A percentile compares a stretch with the other conserved stretches of the same genome.
phyloP scores from a whole-genome alignment of 805 yeast genomes.

The Schizosaccharomyces octosporus region DNA sequence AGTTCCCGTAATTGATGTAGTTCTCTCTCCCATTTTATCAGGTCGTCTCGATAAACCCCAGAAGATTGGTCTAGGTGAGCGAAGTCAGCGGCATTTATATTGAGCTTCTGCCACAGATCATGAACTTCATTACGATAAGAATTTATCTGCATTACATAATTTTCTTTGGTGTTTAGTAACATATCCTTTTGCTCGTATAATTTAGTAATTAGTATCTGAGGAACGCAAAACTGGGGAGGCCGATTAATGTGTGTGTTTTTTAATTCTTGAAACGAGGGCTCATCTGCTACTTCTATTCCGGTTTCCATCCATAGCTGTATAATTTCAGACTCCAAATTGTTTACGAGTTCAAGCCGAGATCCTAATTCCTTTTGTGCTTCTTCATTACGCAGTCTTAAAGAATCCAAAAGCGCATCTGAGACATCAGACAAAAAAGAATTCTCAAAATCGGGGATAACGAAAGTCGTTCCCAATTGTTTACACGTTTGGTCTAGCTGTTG shows the following conservation, averaged over 20 bases:
- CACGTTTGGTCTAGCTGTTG: background rate
- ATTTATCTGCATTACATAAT: constrained; percentile 12
- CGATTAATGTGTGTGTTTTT: constrained; percentile 5
- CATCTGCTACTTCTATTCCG: background rate
- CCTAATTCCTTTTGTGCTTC: background rate
- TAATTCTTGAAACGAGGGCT: background rate
- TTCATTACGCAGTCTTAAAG: background rate
- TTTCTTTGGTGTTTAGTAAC: constrained; percentile 17
- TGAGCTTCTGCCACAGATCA: constrained; percentile 31
- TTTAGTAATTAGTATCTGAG: constrained; percentile 12
- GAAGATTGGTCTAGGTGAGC: constrained; percentile 22
- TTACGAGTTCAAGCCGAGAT: background rate
- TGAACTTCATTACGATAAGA: constrained; percentile 19
- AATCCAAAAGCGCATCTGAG: background rate
- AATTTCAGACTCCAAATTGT: background rate
- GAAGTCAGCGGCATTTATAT: constrained; percentile 21
- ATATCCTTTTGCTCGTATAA: constrained; percentile 8
- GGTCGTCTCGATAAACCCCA: constrained; percentile 6
- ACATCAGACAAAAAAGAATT: constrained; percentile 1
- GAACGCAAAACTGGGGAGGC: constrained; percentile 11
- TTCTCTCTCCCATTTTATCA: constrained; percentile 24
- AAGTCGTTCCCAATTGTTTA: background rate
- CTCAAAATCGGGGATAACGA: background rate
- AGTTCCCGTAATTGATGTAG: constrained; percentile 30
- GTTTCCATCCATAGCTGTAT: background rate